Evolutionary conservation across 345 rosid species (phyloP).

Genomic region (Camelina sativa): DNA sequence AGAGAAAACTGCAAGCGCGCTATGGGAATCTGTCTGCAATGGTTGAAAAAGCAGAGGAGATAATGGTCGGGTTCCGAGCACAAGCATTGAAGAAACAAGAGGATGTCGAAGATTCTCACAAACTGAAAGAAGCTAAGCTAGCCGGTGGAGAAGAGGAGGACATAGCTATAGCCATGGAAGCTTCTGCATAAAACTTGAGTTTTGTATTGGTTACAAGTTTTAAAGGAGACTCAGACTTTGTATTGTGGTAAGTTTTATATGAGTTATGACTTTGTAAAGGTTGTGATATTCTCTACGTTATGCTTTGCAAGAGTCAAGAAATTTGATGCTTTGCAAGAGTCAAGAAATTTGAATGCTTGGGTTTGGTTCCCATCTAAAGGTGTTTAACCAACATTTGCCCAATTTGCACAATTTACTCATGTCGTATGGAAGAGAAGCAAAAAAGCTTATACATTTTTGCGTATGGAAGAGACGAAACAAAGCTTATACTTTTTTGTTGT

Average conservation of each 20-base stretch:
- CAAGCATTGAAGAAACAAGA: slow-evolving; percentile 61
- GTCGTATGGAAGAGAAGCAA: not conserved
- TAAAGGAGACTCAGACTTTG: slow-evolving; percentile 31
- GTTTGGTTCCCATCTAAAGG: not conserved
- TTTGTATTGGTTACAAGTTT: slow-evolving; percentile 39
- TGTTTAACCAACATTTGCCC: not conserved
- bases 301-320: slow-evolving; percentile 26
- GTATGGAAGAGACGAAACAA: not conserved
- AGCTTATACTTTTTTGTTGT: not conserved
- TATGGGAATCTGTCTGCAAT: slow-evolving; percentile 70
- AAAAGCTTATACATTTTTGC: not conserved
- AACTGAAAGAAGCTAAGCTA: slow-evolving; percentile 37
- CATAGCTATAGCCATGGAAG: slow-evolving; percentile 36
- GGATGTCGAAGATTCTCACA: slow-evolving; percentile 42
- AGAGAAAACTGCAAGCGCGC: slow-evolving; percentile 68
- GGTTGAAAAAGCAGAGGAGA: slow-evolving; percentile 61
- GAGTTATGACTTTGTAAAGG: slow-evolving; percentile 37
- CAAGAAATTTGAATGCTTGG: slow-evolving; percentile 28
- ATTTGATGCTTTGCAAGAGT: slow-evolving; percentile 22
- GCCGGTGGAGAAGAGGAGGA: slow-evolving; percentile 42
- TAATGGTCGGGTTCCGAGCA: slow-evolving; percentile 52
- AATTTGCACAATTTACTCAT: not conserved
- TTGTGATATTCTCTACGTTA: slow-evolving; percentile 26
- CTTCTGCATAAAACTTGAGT: slow-evolving; percentile 38
- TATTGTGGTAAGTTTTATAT: slow-evolving; percentile 21